These are phyloP conservation scores for Basidiobolus heterosporus DNA, from an alignment of 371 early-diverging fungal genomes.

Conservation along the genomic window DNA sequence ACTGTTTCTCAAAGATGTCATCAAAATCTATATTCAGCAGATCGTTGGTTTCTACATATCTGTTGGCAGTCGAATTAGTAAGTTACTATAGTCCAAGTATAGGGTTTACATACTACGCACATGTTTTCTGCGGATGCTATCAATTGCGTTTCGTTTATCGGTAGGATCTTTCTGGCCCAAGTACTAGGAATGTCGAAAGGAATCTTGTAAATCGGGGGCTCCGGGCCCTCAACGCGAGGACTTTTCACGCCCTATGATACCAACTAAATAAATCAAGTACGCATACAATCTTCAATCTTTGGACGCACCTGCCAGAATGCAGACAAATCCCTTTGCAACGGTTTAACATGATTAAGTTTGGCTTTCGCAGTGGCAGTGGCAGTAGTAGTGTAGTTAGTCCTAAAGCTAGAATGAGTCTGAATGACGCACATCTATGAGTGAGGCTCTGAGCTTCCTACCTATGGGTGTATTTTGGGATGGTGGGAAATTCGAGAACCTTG, in stretches of 20 bases:
- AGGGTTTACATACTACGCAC: neutral
- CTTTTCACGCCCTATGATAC: conserved; percentile 1
- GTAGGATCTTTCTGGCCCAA: conserved; percentile 8
- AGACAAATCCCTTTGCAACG: neutral
- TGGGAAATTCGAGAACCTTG: too few species aligned
- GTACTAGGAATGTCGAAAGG: conserved; percentile 8
- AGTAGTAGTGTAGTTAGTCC: too few species aligned
- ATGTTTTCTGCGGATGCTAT: too few species aligned
- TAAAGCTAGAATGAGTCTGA: too few species aligned
- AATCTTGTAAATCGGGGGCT: conserved; percentile 1
- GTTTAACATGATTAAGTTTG: neutral
- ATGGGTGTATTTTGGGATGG: too few species aligned
- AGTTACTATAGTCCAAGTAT: neutral
- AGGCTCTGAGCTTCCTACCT: too few species aligned
- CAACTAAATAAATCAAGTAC: neutral
- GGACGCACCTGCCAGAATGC: conserved; percentile 1
- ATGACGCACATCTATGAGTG: too few species aligned
- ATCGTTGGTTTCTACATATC: neutral
- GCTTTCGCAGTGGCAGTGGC: too few species aligned
- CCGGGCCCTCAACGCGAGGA: neutral
- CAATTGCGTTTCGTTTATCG: neutral
- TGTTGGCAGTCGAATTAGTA: neutral
- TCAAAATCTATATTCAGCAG: neutral
- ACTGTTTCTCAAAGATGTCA: neutral
- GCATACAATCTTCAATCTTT: too few species aligned